phyloP scores from a whole-genome alignment of 768 basidiomycete genomes.

The Rickenella mellea region DNA sequence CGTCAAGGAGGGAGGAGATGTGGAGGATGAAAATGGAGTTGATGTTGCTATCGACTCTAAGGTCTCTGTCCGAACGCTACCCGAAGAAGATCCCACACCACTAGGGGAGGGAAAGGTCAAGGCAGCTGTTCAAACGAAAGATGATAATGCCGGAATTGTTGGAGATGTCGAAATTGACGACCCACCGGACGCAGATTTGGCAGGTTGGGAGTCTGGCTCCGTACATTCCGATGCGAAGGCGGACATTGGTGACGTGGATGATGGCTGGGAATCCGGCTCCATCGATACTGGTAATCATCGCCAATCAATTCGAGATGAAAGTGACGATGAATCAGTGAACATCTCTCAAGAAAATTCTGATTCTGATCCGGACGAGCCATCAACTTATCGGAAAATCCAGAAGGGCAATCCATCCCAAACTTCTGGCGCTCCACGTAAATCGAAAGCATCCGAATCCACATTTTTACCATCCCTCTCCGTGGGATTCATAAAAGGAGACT shows the following conservation, averaged over 20 bases:
- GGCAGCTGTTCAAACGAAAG: no score
- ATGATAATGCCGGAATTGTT: no score
- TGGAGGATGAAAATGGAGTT: background rate
- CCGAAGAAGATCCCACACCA: no score
- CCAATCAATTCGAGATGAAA: constrained; percentile 11
- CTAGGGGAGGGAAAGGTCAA: no score
- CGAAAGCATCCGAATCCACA: constrained; percentile 31
- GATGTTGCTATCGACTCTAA: no score
- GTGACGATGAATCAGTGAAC: no score
- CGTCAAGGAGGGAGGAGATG: background rate
- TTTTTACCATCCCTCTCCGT: constrained; percentile 87
- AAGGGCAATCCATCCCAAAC: constrained; percentile 4
- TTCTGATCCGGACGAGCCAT: constrained; percentile 11
- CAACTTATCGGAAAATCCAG: constrained; percentile 1
- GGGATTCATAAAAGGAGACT: constrained; percentile 76
- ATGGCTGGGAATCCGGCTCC: constrained; percentile 34
- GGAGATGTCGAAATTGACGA: no score
- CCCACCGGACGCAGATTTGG: constrained; percentile 8
- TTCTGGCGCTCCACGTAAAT: constrained; percentile 4
- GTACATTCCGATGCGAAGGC: constrained; percentile 19
- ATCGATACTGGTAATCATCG: constrained; percentile 16
- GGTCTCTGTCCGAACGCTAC: no score
- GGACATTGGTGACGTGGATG: constrained; percentile 21
- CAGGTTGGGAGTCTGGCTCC: constrained; percentile 24
- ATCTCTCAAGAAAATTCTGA: constrained; percentile 13